Percentiles rank a stretch among this genome's conserved stretches.
These are phyloP conservation scores for Pharnaceum exiguum DNA, from an alignment of 148 eudicot species.

Conservation along the genomic window DNA sequence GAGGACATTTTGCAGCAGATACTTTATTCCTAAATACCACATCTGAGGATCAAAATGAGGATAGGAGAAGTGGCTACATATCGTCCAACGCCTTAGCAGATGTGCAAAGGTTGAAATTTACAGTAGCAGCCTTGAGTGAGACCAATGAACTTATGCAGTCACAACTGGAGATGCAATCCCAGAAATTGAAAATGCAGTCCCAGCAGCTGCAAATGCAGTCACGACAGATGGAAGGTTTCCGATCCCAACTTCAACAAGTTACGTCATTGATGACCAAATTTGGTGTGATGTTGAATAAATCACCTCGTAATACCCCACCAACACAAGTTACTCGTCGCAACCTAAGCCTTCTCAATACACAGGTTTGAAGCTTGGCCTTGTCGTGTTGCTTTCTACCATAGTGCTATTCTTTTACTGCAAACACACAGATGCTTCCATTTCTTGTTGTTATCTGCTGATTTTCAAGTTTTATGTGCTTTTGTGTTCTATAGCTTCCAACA, in stretches of 20 bases:
- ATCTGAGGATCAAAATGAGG: conserved; percentile 2
- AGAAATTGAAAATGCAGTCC: conserved; percentile 27
- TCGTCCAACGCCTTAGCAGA: conserved; percentile 18
- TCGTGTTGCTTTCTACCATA: no score
- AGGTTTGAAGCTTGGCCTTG: no score
- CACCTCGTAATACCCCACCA: conserved; percentile 7
- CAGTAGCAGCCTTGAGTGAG: conserved; percentile 25
- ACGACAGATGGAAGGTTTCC: conserved; percentile 31
- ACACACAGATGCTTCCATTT: no score
- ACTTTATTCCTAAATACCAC: conserved; percentile 12
- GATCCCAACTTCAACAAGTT: conserved; percentile 26
- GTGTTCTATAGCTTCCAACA: not conserved
- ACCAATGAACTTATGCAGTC: conserved; percentile 30
- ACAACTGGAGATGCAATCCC: conserved; percentile 29
- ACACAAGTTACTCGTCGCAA: conserved; percentile 3
- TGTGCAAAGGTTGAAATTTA: conserved; percentile 22
- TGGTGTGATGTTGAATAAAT: conserved; percentile 24
- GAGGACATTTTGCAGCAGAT: conserved; percentile 17
- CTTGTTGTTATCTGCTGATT: not conserved
- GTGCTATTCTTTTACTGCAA: not conserved
- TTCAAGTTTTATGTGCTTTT: not conserved
- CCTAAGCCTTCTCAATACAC: conserved; percentile 1
- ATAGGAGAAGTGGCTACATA: conserved; percentile 10
- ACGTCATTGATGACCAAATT: conserved; percentile 28
- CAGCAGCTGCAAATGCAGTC: conserved; percentile 30